These are phyloP conservation scores for Aotearoamyces nothofagi DNA, from an alignment of 2,329 filamentous ascomycete species.

Conservation along the genomic window DNA sequence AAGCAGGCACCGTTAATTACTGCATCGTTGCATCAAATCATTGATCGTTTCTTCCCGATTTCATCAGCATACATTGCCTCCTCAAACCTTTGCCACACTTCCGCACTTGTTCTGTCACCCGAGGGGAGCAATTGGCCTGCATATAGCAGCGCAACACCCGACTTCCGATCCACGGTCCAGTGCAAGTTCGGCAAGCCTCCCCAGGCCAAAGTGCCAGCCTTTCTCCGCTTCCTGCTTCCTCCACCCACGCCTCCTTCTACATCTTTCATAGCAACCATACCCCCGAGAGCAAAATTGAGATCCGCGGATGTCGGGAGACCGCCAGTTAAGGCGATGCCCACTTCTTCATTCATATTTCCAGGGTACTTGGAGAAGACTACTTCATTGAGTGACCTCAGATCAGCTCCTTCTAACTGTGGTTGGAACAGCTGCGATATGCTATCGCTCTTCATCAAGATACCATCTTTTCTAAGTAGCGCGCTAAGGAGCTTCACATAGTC, in stretches of 20 bases:
- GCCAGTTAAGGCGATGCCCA: not conserved
- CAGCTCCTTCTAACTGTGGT: not conserved
- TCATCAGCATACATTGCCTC: too few species aligned
- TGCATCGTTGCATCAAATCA: too few species aligned
- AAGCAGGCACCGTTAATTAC: too few species aligned
- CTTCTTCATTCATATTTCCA: too few species aligned
- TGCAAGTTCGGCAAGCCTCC: not conserved
- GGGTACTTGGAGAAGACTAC: slow-evolving; percentile 1
- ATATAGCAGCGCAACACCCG: not conserved
- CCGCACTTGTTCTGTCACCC: too few species aligned
- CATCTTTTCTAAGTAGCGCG: too few species aligned
- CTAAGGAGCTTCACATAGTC: not conserved
- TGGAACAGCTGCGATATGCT: not conserved
- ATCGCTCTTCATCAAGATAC: not conserved
- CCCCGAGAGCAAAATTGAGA: not conserved
- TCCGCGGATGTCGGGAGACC: not conserved
- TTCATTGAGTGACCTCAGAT: not conserved
- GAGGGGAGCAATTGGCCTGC: not conserved
- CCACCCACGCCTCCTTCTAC: too few species aligned
- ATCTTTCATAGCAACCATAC: too few species aligned
- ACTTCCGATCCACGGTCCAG: not conserved
- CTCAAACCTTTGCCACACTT: too few species aligned
- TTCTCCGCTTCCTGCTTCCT: not conserved
- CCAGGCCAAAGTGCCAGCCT: not conserved
- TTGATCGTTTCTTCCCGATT: too few species aligned